A percentile compares a stretch with the other conserved stretches of the same genome.
These are phyloP conservation scores for Sindora glabra DNA, from an alignment of 306 rosid species.

Conservation along the genomic window DNA sequence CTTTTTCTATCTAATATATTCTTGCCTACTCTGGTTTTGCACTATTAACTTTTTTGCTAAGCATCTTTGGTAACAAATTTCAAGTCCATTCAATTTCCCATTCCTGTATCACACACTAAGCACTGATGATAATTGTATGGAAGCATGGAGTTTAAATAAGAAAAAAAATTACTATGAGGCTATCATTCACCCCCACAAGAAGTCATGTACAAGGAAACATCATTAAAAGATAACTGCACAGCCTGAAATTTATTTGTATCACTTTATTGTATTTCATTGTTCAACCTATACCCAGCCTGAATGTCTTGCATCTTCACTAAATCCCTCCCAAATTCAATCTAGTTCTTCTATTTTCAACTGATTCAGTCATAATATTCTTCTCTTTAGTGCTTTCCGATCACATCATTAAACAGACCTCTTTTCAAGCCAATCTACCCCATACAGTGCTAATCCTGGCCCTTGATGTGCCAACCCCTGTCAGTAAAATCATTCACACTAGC, in stretches of 20 bases:
- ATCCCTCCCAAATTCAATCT: not conserved
- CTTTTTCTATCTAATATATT: no score
- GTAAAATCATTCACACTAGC: not conserved
- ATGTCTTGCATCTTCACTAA: not conserved
- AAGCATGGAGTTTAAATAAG: no score
- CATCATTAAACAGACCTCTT: no score
- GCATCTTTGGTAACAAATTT: no score
- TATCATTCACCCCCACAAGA: no score
- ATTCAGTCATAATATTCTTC: not conserved
- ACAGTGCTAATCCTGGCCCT: slow-evolving; percentile 5
- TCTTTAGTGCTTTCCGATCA: no score
- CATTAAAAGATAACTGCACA: not conserved
- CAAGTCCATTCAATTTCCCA: no score
- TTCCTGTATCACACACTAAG: no score
- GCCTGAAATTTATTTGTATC: not conserved
- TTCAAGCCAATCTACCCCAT: not conserved
- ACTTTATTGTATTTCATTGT: not conserved
- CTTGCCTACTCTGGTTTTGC: no score
- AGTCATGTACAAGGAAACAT: not conserved
- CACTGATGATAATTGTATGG: no score
- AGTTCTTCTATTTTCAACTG: not conserved
- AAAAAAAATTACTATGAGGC: no score
- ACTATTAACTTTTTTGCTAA: no score
- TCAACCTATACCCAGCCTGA: not conserved
- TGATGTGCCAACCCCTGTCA: not conserved